Evolutionary conservation across 768 basidiomycete species (phyloP), one percentile per base, ranked within the genome.

Genomic region (Auricularia cornea): DNA sequence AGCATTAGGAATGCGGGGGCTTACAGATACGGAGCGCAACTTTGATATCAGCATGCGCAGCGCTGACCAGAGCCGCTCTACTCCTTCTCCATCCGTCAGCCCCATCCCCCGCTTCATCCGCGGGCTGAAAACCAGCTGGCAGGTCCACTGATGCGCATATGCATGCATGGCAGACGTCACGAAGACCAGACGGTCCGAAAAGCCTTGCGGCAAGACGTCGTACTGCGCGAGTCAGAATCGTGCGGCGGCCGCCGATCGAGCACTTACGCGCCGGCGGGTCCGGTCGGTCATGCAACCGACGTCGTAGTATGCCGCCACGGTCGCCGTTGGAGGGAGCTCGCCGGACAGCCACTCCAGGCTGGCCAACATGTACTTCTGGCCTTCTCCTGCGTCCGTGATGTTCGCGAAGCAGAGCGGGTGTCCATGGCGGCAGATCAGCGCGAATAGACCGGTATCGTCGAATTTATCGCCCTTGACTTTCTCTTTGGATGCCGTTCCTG

Each of bases 1-100:
- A 57, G 8, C 3, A 6, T 23, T 20, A 14, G 18, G 18, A 26
- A 18, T 10, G 12, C 5, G 44, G n/a, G 12, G 30, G 11, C 54
- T 12, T 29, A 57, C 54, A 18, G 54, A 57, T 14, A 28, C 26
- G 4, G 18, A 3, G 1, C 59, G 70, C n/a, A 16, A 69, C 23
- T 1, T 73, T n/a, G 72, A 70, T 11, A 77, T 72, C 52, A 41
- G 66, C 60, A 44, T 78, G 71, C 40, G 78, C 77, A 0, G 70
- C 62, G 63, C 77, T 79, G 0, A 77, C 73, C 0, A 79, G 64
- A 0, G 72, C 73, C 74, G 79, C 79, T 40, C 77, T 59, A 0
- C 78, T 28, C 63, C 60, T 26, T 63, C 26, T n/a, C 75, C 2
- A 66, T 70, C 38, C 74, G 71, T 41, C 77, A 71, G 60, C 74